These are phyloP conservation scores for Neopestalotiopsis rosae DNA, from an alignment of 2,329 filamentous ascomycete species.

Conservation along the genomic window DNA sequence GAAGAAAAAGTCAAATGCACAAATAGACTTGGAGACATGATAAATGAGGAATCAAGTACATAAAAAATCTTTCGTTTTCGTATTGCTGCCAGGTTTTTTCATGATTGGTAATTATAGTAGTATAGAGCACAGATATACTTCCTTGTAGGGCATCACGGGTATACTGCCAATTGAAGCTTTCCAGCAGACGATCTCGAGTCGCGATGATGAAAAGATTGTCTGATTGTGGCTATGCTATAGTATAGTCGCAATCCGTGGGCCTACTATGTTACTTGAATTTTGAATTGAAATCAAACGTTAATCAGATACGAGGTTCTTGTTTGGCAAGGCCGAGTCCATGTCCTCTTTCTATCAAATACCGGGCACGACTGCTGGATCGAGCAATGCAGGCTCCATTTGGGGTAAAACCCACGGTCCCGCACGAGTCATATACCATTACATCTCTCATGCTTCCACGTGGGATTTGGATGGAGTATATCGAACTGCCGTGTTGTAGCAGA, in stretches of 20 bases:
- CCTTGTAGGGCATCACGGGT: neutral
- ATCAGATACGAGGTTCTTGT: neutral
- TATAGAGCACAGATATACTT: neutral
- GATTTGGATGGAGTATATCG: neutral
- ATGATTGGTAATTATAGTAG: neutral
- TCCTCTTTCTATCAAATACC: neutral
- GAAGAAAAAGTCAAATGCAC: neutral
- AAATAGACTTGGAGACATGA: neutral
- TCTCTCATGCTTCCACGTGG: neutral
- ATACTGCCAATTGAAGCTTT: neutral
- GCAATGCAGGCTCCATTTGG: neutral
- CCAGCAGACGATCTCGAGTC: neutral
- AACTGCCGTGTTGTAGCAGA: neutral
- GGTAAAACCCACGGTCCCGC: neutral
- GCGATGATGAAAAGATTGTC: neutral
- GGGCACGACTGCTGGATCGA: neutral
- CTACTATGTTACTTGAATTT: neutral
- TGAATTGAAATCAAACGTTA: neutral
- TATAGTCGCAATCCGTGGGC: neutral
- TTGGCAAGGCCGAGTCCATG: neutral
- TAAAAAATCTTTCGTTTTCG: conserved; percentile 7
- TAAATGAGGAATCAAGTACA: neutral
- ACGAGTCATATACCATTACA: conserved; percentile 3
- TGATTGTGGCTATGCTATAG: neutral
- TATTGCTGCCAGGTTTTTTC: conserved; percentile 1